Conservation (phyloP, 805 yeast species). For the Saccharomycopsis fibuligera region DNA sequence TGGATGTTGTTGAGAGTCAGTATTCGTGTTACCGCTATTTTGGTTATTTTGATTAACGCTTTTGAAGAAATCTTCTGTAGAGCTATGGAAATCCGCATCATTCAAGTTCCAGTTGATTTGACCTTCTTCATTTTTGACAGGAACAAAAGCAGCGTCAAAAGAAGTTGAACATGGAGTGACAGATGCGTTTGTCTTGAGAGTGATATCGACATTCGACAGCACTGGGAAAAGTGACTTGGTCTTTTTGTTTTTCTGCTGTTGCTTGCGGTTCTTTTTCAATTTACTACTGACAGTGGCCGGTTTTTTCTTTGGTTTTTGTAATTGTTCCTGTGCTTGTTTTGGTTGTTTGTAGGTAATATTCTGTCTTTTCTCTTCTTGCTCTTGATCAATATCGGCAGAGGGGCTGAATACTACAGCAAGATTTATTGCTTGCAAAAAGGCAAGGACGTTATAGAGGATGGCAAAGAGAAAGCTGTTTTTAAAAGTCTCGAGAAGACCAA, state of each 20-base stretch:
- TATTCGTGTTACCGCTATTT: not conserved
- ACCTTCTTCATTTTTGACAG: constrained; percentile 18
- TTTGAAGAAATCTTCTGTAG: constrained; percentile 4
- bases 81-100: constrained; percentile 3
- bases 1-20: not conserved
- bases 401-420: constrained; percentile 2
- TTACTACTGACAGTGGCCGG: not conserved
- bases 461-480: constrained; percentile 11
- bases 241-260: constrained; percentile 1
- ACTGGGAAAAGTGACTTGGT: constrained; percentile 15
- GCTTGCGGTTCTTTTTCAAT: not conserved
- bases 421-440: constrained; percentile 5
- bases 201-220: constrained; percentile 6
- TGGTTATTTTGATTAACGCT: not conserved
- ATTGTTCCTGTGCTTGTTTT: not conserved
- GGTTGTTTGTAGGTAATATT: no score
- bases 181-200: constrained; percentile 7
- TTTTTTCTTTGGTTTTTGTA: not conserved
- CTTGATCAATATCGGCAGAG: no score
- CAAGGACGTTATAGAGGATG: constrained; percentile 3
- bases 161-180: constrained; percentile 19
- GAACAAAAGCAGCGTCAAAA: constrained; percentile 16
- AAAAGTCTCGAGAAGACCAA: not conserved
- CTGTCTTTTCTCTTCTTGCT: no score
- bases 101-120: constrained; percentile 16